A percentile compares a stretch with the other conserved stretches of the same genome.
Evolutionary conservation across 768 basidiomycete genomes (phyloP).

Genomic region (Neoboletus brunneissimus): DNA sequence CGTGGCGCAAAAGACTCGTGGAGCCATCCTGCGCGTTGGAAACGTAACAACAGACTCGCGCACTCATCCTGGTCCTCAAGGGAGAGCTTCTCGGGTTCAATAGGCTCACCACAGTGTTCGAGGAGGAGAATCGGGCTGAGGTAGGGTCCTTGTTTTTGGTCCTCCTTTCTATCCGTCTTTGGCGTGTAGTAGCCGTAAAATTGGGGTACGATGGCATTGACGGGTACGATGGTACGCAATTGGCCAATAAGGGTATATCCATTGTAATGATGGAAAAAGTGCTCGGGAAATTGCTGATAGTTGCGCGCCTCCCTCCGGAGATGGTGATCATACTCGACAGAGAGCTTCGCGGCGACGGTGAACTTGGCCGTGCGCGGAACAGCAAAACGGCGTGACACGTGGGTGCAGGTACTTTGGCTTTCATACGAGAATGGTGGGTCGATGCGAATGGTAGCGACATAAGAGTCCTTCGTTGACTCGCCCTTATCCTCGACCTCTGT

Average conservation of each 20-base stretch:
- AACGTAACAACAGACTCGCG: conserved; percentile 37
- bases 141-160: not conserved
- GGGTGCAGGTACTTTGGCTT: conserved; percentile 9
- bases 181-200: conserved; percentile 61
- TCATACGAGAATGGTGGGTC: conserved; percentile 15
- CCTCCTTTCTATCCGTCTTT: not conserved
- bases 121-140: conserved; percentile 44
- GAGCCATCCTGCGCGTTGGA: conserved; percentile 38
- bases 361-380: conserved; percentile 36
- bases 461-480: not conserved
- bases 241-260: conserved; percentile 26
- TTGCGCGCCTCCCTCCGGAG: conserved; percentile 30
- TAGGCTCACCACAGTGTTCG: conserved; percentile 44
- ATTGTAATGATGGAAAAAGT: conserved; percentile 26
- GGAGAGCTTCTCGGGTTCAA: conserved; percentile 29
- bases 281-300: conserved; percentile 29
- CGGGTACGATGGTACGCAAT: conserved; percentile 43
- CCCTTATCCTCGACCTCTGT: not conserved
- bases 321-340: conserved; percentile 37
- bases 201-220: conserved; percentile 55
- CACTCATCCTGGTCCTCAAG: conserved; percentile 43
- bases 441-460: conserved; percentile 9
- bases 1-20: conserved; percentile 43
- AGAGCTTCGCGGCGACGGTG: conserved; percentile 45
- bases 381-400: not conserved